These are phyloP conservation scores for Fusarium brachygibbosum DNA, from an alignment of 2,329 filamentous ascomycete genomes.

Conservation along the genomic window DNA sequence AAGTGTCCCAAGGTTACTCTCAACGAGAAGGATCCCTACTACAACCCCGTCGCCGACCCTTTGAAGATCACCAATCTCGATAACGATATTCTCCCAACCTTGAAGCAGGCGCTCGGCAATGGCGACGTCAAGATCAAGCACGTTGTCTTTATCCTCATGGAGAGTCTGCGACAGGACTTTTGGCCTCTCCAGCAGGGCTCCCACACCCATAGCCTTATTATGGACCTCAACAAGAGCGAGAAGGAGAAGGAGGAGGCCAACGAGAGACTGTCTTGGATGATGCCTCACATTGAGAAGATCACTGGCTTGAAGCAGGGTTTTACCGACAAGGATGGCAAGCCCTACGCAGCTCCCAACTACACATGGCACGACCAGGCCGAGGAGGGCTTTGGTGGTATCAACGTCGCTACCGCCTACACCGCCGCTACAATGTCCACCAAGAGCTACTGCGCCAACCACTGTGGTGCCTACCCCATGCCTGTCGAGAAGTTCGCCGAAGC, in stretches of 20 bases:
- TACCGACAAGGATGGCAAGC: slow-evolving; percentile 44
- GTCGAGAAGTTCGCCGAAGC: slow-evolving; percentile 61
- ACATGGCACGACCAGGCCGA: slow-evolving; percentile 43
- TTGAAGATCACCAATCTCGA: slow-evolving; percentile 59
- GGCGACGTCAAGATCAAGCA: slow-evolving; percentile 58
- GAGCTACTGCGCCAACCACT: slow-evolving; percentile 59
- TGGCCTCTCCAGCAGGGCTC: slow-evolving; percentile 60
- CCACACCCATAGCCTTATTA: slow-evolving; percentile 54
- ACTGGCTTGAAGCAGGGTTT: slow-evolving; percentile 41
- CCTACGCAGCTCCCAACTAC: slow-evolving; percentile 48
- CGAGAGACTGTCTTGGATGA: slow-evolving; percentile 44
- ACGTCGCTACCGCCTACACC: slow-evolving; percentile 57
- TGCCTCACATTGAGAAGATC: slow-evolving; percentile 44
- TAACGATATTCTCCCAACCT: slow-evolving; percentile 50
- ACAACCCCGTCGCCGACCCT: slow-evolving; percentile 57
- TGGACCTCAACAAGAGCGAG: slow-evolving; percentile 39
- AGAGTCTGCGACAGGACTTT: slow-evolving; percentile 61
- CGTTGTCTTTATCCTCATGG: slow-evolving; percentile 59
- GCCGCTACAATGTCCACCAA: slow-evolving; percentile 61
- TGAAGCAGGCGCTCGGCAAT: slow-evolving; percentile 48
- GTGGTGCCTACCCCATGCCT: slow-evolving; percentile 59
- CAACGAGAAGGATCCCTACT: slow-evolving; percentile 51
- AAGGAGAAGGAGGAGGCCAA: slow-evolving; percentile 51
- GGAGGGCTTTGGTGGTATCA: slow-evolving; percentile 57
- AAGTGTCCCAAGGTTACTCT: slow-evolving; percentile 35